These are phyloP conservation scores for Agarophyton chilense DNA, from an alignment of 23 red algal species.

Conservation along the genomic window DNA sequence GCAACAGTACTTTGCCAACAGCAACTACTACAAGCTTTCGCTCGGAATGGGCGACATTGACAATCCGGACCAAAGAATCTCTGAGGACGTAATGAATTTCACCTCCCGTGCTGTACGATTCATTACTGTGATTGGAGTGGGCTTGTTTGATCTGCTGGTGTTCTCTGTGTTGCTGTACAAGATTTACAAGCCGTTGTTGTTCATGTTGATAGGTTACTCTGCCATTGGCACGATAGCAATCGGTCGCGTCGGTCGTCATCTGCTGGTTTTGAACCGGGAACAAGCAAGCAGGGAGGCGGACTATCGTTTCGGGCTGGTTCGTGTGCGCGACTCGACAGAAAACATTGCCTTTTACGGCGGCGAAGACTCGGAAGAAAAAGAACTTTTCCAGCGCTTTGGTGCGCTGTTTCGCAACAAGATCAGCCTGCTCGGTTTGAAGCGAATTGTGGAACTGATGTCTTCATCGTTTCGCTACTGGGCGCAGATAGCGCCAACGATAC, in stretches of 20 bases:
- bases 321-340: constrained; percentile 89
- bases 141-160: constrained; percentile 86
- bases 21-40: constrained; percentile 78
- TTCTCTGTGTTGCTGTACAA: constrained; percentile 91
- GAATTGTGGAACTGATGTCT: constrained; percentile 80
- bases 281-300: constrained; percentile 84
- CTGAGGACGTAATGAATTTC: constrained; percentile 90
- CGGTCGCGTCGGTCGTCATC: constrained; percentile 52
- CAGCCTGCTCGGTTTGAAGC: constrained; percentile 62
- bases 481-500: constrained; percentile 74
- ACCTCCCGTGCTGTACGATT: constrained; percentile 85
- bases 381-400: constrained; percentile 58
- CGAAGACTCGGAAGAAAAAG: constrained; percentile 61
- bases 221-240: constrained; percentile 72
- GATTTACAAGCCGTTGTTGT: constrained; percentile 82
- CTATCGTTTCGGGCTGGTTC: constrained; percentile 83
- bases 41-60: constrained; percentile 53
- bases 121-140: constrained; percentile 77
- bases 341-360: constrained; percentile 97
- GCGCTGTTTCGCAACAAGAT: constrained; percentile 70
- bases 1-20: constrained; percentile 59
- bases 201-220: constrained; percentile 74
- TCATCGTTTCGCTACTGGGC: constrained; percentile 85
- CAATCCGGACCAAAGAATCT: constrained; percentile 93
- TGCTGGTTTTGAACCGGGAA: constrained; percentile 67